Evolutionary conservation across 139 green algal genomes (phyloP), one percentile per base, ranked within the genome.

Genomic region (Tetraselmis chui): DNA sequence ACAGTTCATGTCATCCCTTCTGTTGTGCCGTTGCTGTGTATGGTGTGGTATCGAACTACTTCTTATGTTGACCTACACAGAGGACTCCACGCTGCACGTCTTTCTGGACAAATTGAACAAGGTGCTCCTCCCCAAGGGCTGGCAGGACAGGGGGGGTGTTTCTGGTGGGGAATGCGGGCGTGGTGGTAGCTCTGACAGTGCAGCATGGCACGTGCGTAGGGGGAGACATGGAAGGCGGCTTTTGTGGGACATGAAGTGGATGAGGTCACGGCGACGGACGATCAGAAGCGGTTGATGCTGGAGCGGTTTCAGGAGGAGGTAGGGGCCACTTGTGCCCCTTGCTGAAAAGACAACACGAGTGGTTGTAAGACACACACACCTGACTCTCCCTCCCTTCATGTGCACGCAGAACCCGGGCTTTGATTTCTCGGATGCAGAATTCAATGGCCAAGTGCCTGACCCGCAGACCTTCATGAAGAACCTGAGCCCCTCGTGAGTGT

Each of bases 241-340:
- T 81, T 98, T 0, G 76, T 83, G 11, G 95, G 91, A 0, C 95
- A 98, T 84, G 86, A 91, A 59, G 77, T 97, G n/a, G 85, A 94
- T 27, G 75, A 83, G 0, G 26, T 85, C n/a, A 76, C 83, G 2
- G 82, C 89, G 76, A 81, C 95, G 76, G 30, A 79, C 1, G 95
- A 98, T 28, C 84, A 91, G 82, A 89, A 97, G 86, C 89, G 94
- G 2, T 84, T 98, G 27, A 87, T 98, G 91, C 89, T 98, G 28
- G 94, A 98, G 86, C 84, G 96, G 1, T 98, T 98, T 79, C 95
- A 98, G 80, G 31, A 81, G 28, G 95, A 98, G 90, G 93, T 93
- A 84, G 1, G 87, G 24, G 58, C 29, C 30, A 30, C 24, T 79
- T 26, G 24, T 79, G 78, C 27, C 23, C 11, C 25, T 75, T 22